Base-by-base conservation (phyloP, 352 stramenopile genomes). In the Phytophthora chlamydospora region DNA sequence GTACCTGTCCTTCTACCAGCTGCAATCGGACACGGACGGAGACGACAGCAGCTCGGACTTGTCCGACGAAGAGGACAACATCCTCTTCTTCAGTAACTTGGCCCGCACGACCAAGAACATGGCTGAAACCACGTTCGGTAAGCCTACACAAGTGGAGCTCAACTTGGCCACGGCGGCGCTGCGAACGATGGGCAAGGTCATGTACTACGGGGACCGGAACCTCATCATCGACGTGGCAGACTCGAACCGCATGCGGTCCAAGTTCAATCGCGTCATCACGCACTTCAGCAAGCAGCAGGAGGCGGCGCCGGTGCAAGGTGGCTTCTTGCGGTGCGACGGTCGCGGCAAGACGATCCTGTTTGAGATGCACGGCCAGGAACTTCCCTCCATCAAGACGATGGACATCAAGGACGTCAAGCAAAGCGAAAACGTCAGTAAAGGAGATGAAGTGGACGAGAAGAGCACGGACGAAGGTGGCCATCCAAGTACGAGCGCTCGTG, bases 241-340 rank as follows among this genome's bases (percentile, higher is more conserved):
- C 64, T 93, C 84, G 51, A 93, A 95, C 45, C 84, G 86, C 7
- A 62, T 88, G 21, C 80, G 83, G 17, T 91, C 80, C 36, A 93
- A 91, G 63, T 92, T 95, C 58, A 92, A 95, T 33, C 84, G 82
- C 31, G 77, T 95, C 19, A 80, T 95, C 43, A 93, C 84, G 11
- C 82, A 91, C 50, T 91, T 85, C 33, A 78, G 78, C 56, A 92
- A 93, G 66, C 68, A 72, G 16, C 81, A 78, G 38, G 85, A 90
- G 36, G 43, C 75, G 27, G 53, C 67, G 2, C 57, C 68, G n/a
- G 80, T 89, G 0, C 80, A 84, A 52, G 85, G 85, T 10, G 80
- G 80, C 1, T 92, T 80, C 51, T 66, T 95, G 47, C 68, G 86
- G 4, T 95, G 86, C 55, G 83, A 95, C 40, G 86, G 86, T 29